Evolutionary conservation across 768 basidiomycete species (phyloP).

Genomic region (Pseudohyphozyma bogoriensis): DNA sequence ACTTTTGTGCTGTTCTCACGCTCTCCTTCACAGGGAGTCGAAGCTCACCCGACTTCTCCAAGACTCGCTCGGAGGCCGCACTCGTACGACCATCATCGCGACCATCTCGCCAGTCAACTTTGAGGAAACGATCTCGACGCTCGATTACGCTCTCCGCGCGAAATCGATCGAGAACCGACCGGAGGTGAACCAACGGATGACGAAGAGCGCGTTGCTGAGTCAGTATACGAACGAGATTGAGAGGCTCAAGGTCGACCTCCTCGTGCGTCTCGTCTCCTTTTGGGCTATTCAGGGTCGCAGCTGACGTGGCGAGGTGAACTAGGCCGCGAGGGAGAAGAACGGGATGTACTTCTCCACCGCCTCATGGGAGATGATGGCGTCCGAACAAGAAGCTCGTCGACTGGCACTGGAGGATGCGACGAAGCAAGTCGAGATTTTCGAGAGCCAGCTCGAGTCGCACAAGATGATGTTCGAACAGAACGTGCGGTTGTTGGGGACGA

Average conservation of each 20-base stretch:
- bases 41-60: conserved; percentile 94
- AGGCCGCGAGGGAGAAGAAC: conserved; percentile 86
- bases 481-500: conserved; percentile 60
- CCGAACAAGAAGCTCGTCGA: conserved; percentile 63
- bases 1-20: background rate
- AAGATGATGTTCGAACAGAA: conserved; percentile 88
- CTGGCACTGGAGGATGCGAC: conserved; percentile 73
- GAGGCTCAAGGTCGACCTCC: conserved; percentile 74
- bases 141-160: conserved; percentile 90
- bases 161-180: conserved; percentile 93
- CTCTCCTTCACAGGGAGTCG: conserved; percentile 61
- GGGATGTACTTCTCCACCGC: conserved; percentile 90
- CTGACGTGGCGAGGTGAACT: no score
- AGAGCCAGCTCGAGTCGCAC: conserved; percentile 65
- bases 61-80: conserved; percentile 95
- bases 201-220: conserved; percentile 78
- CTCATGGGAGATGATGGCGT: conserved; percentile 70
- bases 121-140: conserved; percentile 86
- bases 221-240: conserved; percentile 92
- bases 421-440: conserved; percentile 71
- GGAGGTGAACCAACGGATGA: conserved; percentile 89
- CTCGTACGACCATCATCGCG: conserved; percentile 95
- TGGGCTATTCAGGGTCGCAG: no score
- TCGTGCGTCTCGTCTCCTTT: conserved; percentile 34
- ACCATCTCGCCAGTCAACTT: conserved; percentile 92